Evolutionary conservation across 2,329 filamentous ascomycete genomes (phyloP), one percentile per base, ranked within the genome.

Genomic region (Aureobasidium sp.): DNA sequence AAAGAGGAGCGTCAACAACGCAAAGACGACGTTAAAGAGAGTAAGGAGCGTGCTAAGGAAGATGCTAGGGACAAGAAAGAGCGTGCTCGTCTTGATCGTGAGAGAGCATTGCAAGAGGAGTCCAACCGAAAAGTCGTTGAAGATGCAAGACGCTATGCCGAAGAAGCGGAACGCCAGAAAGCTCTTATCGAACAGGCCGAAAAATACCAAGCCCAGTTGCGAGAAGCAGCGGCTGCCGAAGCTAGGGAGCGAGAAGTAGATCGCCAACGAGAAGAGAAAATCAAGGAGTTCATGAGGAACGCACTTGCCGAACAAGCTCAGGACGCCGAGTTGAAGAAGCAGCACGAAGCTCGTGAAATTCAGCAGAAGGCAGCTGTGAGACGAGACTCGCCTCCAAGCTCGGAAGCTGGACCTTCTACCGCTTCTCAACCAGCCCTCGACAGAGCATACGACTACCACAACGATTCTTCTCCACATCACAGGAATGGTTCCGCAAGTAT

Each of bases 1-100:
- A 80, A 79, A 59, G 81, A 82, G 60, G 68, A 72, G 34, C 73
- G 72, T 34, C 73, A 75, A 55, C 70, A 67, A 20, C 69, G 69
- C 6, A 73, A 70, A 62, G 69, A 75, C 51, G 67, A 75, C 66
- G 66, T 65, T 62, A 63, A 45, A 62, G 63, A 66, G 39, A 67
- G 69, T 37, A 67, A 69, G 29, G 68, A 71, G 47, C 70, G 68
- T n/a, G 68, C 68, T 5, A 73, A 70, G 61, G 68, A 75, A 55
- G 67, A 75, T 66, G 66, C 66, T 61, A 63, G 47, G 60, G 63
- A 66, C 39, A 67, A 68, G 34, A 67, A 70, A 29, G 68, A 71
- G 48, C 65, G 69, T 31, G 60, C 27, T n/a, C 60, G 59, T 37
- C 48, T 62, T 12, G 72, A 74, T 62, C 68, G 71, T 12, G 69